Evolutionary conservation across 495 filamentous ascomycete genomes (phyloP).

Genomic region (Penicillium manginii): DNA sequence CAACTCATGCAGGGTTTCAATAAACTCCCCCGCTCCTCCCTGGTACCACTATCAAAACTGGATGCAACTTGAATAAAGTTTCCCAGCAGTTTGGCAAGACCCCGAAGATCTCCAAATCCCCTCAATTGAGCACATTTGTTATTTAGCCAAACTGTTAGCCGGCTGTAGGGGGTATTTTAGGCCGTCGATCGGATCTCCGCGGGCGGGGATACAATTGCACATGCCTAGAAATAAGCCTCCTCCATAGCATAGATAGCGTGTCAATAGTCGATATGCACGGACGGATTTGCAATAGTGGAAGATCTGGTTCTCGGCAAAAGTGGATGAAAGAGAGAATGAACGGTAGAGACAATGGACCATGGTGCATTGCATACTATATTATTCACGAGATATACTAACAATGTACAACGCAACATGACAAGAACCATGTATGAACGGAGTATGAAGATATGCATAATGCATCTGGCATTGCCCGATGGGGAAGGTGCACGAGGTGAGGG

Average conservation of each 20-base stretch:
- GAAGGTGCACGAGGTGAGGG: background rate
- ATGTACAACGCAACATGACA: no score
- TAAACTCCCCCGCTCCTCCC: background rate
- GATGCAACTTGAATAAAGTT: background rate
- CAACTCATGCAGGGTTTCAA: background rate
- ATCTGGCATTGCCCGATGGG: background rate
- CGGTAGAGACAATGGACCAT: no score
- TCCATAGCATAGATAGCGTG: background rate
- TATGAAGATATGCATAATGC: background rate
- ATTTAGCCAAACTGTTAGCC: background rate
- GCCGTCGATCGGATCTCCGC: constrained; percentile 4
- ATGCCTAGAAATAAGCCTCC: background rate
- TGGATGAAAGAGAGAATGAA: background rate
- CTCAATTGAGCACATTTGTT: background rate
- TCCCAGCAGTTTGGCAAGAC: background rate
- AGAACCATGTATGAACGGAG: no score
- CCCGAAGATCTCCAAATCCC: background rate
- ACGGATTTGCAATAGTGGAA: background rate
- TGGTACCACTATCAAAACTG: no score
- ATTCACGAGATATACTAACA: no score
- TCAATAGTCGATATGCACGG: background rate
- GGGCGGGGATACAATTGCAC: background rate
- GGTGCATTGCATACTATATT: no score
- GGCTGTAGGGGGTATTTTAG: background rate
- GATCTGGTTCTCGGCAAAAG: background rate